phyloP scores from a whole-genome alignment of 331 rosid genomes.

The Malus hybrid region DNA sequence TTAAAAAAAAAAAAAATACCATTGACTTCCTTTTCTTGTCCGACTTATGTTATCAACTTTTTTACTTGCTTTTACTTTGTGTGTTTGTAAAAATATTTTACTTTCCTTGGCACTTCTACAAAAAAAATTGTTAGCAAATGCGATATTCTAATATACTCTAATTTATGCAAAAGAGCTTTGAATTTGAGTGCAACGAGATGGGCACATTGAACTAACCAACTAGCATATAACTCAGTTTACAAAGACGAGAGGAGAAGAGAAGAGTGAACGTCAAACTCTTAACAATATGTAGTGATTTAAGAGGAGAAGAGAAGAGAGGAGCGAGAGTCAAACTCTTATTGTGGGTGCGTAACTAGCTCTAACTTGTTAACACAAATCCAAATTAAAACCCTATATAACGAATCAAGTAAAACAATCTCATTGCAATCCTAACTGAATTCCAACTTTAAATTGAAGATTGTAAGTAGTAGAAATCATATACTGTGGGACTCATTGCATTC shows the following conservation, averaged over 20 bases:
- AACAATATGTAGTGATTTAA: background rate
- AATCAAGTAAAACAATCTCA: background rate
- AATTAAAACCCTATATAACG: background rate
- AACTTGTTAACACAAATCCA: background rate
- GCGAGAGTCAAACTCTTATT: background rate
- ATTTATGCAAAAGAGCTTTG: background rate
- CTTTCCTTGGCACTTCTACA: background rate
- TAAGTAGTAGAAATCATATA: background rate
- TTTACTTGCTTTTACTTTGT: background rate
- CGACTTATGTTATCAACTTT: background rate
- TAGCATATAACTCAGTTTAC: too few species aligned
- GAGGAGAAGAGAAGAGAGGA: background rate
- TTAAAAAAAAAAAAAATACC: too few species aligned
- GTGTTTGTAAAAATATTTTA: background rate
- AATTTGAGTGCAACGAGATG: background rate
- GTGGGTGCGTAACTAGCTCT: too few species aligned
- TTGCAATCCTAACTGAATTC: background rate
- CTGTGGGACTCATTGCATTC: background rate
- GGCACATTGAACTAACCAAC: background rate
- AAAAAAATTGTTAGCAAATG: background rate
- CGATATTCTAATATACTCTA: background rate
- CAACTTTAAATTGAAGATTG: background rate
- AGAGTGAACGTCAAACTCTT: background rate
- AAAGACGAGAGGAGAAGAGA: too few species aligned
- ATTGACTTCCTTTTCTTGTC: background rate